Conservation (phyloP, 2,329 filamentous ascomycete species). For the Paracoccidioides lutzii region DNA sequence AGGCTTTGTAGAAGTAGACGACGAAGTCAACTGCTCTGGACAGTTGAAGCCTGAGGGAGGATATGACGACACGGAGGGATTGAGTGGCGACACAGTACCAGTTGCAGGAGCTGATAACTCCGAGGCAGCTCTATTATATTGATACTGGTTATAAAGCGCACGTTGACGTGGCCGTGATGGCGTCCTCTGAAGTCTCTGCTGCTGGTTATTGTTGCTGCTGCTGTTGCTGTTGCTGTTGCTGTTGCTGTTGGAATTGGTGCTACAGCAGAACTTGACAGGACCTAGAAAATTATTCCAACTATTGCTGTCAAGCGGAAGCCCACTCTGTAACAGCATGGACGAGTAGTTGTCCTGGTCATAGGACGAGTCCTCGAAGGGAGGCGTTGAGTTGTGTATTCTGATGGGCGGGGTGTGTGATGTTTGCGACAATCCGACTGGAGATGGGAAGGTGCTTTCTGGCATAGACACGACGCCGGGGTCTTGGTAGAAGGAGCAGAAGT, state of each 20-base stretch:
- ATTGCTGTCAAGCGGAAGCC: conserved; percentile 4
- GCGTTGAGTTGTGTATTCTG: conserved; percentile 21
- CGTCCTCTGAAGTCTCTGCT: conserved; percentile 13
- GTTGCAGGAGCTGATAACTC: conserved; percentile 28
- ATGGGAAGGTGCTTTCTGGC: conserved; percentile 8
- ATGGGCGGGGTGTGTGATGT: conserved; percentile 17
- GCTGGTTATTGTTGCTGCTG: conserved; percentile 19
- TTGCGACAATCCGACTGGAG: conserved; percentile 19
- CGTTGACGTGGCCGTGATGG: neutral
- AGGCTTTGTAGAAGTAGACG: conserved; percentile 37
- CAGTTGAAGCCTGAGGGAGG: conserved; percentile 27
- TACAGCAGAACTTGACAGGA: conserved; percentile 9
- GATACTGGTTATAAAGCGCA: conserved; percentile 7
- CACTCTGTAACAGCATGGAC: conserved; percentile 27
- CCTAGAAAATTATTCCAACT: conserved; percentile 6
- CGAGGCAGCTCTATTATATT: conserved; percentile 31
- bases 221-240: conserved; percentile 16
- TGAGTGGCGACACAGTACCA: conserved; percentile 31
- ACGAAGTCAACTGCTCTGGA: conserved; percentile 21
- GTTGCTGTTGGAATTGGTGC: too few species aligned
- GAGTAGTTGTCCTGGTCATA: conserved; percentile 16
- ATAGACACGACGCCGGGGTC: conserved; percentile 8
- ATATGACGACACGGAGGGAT: conserved; percentile 30
- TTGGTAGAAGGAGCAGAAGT: conserved; percentile 9
- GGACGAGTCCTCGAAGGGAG: conserved; percentile 13